Evolutionary conservation across 306 rosid species (phyloP), one percentile per base, ranked within the genome.

Genomic region (Acacia confusa): DNA sequence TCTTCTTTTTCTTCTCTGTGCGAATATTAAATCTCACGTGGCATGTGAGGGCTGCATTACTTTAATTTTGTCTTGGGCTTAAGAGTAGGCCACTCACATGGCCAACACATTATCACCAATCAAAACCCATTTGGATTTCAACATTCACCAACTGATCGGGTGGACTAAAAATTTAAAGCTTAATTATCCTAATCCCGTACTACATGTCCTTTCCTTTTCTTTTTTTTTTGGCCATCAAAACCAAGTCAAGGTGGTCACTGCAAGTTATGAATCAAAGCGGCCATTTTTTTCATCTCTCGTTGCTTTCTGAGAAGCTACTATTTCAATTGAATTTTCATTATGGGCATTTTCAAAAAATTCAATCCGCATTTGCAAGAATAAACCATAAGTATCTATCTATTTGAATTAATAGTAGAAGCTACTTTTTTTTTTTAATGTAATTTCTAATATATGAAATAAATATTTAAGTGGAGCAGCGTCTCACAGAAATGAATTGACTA

Each of bases 41-140:
- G n/a, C 85, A 70, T 83, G 86, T 81, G 87, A 77, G 64, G 67
- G 27, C 10, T 52, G 55, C 77, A 82, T 80, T 84, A 84, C 24
- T 79, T 83, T 79, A 44, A 20, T 17, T 55, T 72, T 69, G 22
- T 77, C 66, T 84, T 64, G 81, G 72, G 65, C 36, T 69, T 52
- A 27, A 27, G 82, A 50, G 44, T 53, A 17, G 69, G 65, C 64
- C 28, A 70, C 17, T 73, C 90, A 82, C 85, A 82, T 82, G 57
- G 83, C 70, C 57, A 58, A 78, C 47, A 61, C 38, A 65, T 53
- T 60, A 47, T 80, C 50, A 70, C 75, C 82, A 36, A 7, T 30
- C 43, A 53, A 70, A 68, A 70, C 53, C 79, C 79, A 78, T 71
- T 77, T 83, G 87, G 32, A 24, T 48, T 72, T 36, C 69, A 43